A percentile compares a stretch with the other conserved stretches of the same genome.
Evolutionary conservation across 1,284 basidiomycete species (phyloP).

Genomic region (Ceratorhiza oryzae-sativae): DNA sequence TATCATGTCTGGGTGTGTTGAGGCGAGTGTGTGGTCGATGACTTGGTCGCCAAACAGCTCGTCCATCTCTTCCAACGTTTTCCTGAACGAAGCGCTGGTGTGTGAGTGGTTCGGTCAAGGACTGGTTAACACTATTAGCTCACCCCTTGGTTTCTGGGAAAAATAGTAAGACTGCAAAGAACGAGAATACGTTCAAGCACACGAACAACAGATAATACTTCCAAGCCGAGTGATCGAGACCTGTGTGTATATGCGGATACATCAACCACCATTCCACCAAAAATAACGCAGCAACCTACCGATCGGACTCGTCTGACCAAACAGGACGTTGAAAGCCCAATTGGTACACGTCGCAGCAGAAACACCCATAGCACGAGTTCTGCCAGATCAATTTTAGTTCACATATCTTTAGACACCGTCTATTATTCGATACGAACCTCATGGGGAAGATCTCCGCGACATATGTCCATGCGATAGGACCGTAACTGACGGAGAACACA

Average conservation of each 20-base stretch:
- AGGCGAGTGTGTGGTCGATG: slow-evolving; percentile 18
- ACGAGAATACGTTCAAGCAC: slow-evolving; percentile 33
- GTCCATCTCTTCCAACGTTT: slow-evolving; percentile 31
- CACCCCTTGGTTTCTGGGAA: slow-evolving; percentile 35
- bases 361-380: slow-evolving; percentile 33
- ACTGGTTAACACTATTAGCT: not conserved
- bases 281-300: slow-evolving; percentile 4
- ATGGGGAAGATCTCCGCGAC: slow-evolving; percentile 35
- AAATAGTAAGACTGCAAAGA: slow-evolving; percentile 29
- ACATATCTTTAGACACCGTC: not conserved
- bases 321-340: slow-evolving; percentile 33
- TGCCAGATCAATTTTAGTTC: not conserved
- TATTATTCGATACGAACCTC: not conserved
- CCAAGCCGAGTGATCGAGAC: slow-evolving; percentile 26
- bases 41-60: slow-evolving; percentile 32
- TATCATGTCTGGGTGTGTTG: not conserved
- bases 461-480: slow-evolving; percentile 37
- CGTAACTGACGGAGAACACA: slow-evolving; percentile 45
- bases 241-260: not conserved
- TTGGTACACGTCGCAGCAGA: slow-evolving; percentile 28
- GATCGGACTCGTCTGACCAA: slow-evolving; percentile 32
- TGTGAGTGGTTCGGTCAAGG: not conserved
- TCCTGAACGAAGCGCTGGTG: not conserved
- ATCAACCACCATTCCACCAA: too few relatives aligned
- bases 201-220: slow-evolving; percentile 31